Percentiles rank a stretch among this genome's conserved stretches.
These are phyloP conservation scores for Rhodotorula kratochvilovae DNA, from an alignment of 768 basidiomycete species.

Conservation along the genomic window DNA sequence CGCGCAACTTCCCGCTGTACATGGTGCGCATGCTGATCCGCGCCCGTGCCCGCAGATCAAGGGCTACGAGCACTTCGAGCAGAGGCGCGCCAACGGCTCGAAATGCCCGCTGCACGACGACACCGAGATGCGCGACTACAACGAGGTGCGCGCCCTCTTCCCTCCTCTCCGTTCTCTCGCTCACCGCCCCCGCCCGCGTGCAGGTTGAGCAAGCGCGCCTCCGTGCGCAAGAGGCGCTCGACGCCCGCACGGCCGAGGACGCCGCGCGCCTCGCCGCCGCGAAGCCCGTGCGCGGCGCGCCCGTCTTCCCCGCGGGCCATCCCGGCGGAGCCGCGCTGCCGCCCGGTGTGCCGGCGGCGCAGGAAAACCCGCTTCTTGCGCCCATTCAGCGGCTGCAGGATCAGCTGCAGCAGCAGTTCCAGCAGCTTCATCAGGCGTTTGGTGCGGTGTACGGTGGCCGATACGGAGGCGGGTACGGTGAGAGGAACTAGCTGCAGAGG, in stretches of 20 bases:
- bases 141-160: slow-evolving; percentile 13
- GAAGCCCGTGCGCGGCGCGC: not conserved
- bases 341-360: no score
- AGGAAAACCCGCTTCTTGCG: no score
- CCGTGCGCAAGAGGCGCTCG: slow-evolving; percentile 18
- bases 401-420: no score
- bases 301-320: not conserved
- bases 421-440: no score
- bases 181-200: no score
- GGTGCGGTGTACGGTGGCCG: no score
- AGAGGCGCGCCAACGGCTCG: not conserved
- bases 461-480: no score
- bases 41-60: slow-evolving; percentile 22
- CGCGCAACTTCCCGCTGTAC: no score
- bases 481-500: no score
- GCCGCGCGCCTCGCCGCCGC: slow-evolving; percentile 23
- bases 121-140: slow-evolving; percentile 3
- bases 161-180: not conserved
- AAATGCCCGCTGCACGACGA: slow-evolving; percentile 32
- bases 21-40: no score
- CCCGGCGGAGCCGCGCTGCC: no score
- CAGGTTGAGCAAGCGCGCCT: slow-evolving; percentile 40
- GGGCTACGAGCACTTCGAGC: slow-evolving; percentile 26
- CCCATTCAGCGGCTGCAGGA: no score
- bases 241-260: not conserved